Conservation (phyloP, 1,284 basidiomycete species). For the Cryptococcus maquisensis region DNA sequence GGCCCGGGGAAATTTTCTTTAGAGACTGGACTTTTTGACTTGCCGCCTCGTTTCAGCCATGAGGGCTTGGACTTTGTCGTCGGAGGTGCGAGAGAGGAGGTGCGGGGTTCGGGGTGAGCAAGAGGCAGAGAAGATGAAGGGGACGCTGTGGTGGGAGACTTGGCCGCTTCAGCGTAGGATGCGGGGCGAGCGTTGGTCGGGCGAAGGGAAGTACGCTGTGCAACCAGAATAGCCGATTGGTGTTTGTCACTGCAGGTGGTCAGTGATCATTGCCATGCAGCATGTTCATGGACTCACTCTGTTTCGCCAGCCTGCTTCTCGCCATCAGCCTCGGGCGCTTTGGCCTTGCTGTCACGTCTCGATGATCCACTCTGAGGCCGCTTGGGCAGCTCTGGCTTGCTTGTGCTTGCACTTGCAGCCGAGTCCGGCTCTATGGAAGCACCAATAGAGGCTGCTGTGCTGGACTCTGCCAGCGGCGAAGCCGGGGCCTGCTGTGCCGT, state of each 20-base stretch:
- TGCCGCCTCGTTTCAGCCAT: slow-evolving; percentile 40
- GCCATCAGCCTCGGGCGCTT: neutral
- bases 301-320: neutral
- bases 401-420: slow-evolving; percentile 6
- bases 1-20: slow-evolving; percentile 16
- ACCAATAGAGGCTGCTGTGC: neutral
- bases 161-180: slow-evolving; percentile 20
- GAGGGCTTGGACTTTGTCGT: slow-evolving; percentile 35
- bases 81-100: slow-evolving; percentile 9
- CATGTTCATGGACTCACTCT: neutral
- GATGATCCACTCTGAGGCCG: slow-evolving; percentile 7
- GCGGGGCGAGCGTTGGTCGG: slow-evolving; percentile 10
- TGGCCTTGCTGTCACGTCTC: neutral
- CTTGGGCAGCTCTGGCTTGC: slow-evolving; percentile 9
- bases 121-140: slow-evolving; percentile 8
- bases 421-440: neutral
- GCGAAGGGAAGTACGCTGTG: slow-evolving; percentile 28
- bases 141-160: slow-evolving; percentile 2
- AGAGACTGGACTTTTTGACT: slow-evolving; percentile 31
- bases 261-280: neutral
- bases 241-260: neutral
- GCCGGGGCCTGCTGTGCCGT: neutral
- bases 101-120: neutral
- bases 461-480: neutral
- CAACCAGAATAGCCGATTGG: slow-evolving; percentile 22